Evolutionary conservation across 257 asterid species (phyloP).

Genomic region (Gentiana dahurica): DNA sequence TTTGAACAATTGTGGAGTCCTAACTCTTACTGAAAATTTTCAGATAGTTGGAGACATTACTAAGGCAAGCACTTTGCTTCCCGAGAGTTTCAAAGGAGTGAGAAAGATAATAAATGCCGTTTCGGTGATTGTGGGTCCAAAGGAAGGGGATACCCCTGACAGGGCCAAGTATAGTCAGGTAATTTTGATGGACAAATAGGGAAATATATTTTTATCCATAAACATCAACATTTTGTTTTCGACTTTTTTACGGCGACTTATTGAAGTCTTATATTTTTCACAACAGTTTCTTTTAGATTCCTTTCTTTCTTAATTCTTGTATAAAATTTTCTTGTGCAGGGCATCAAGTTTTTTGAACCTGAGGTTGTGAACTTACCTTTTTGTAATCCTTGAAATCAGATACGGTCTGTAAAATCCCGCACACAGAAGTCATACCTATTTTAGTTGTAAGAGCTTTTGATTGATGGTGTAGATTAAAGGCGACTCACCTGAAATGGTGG

Average conservation of each 20-base stretch:
- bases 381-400: constrained; percentile 13
- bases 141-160: constrained; percentile 98
- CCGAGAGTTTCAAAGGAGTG: constrained; percentile 81
- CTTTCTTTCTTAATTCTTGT: neutral
- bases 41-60: constrained; percentile 93
- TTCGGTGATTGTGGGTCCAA: constrained; percentile 96
- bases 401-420: constrained; percentile 8
- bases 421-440: constrained; percentile 10
- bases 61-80: constrained; percentile 65
- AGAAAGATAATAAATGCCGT: constrained; percentile 67
- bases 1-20: neutral
- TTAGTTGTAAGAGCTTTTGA: constrained; percentile 5
- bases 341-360: constrained; percentile 96
- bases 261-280: no score
- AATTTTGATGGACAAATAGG: neutral
- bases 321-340: constrained; percentile 33
- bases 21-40: neutral
- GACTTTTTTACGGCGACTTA: no score
- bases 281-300: no score
- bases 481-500: constrained; percentile 94
- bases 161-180: constrained; percentile 97
- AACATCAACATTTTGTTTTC: no score
- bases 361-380: constrained; percentile 57
- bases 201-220: no score
- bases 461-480: constrained; percentile 73